Evolutionary conservation across 495 filamentous ascomycete species (phyloP).

Genomic region (Choiromyces venosus): DNA sequence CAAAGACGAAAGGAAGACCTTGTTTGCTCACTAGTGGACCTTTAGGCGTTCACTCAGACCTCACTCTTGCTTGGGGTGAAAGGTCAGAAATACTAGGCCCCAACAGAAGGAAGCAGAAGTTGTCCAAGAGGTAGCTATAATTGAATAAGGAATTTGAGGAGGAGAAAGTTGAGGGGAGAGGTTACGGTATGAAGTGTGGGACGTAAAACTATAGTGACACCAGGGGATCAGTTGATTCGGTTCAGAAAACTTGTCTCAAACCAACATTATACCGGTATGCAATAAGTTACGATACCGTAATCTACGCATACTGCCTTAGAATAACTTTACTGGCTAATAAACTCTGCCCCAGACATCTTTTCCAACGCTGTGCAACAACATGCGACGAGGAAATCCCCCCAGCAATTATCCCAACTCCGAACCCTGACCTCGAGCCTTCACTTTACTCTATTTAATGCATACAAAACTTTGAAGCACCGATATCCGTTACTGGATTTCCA

Average conservation of each 20-base stretch:
- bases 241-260: background rate
- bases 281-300: background rate
- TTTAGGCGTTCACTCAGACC: background rate
- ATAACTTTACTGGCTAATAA: background rate
- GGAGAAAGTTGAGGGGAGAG: background rate
- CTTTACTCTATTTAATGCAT: background rate
- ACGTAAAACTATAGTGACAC: background rate
- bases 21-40: background rate
- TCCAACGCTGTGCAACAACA: background rate
- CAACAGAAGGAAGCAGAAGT: background rate
- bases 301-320: background rate
- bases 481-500: background rate
- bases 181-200: background rate
- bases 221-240: too few species aligned
- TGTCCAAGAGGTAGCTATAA: background rate
- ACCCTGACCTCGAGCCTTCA: background rate
- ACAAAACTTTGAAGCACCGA: background rate
- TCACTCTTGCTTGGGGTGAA: background rate
- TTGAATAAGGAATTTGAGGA: background rate
- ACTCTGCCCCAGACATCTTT: background rate
- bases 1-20: background rate
- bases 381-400: too few species aligned
- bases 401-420: background rate
- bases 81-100: background rate
- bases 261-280: background rate